phyloP scores from a whole-genome alignment of 2,329 filamentous ascomycete genomes.

The Diaporthe caulivora region DNA sequence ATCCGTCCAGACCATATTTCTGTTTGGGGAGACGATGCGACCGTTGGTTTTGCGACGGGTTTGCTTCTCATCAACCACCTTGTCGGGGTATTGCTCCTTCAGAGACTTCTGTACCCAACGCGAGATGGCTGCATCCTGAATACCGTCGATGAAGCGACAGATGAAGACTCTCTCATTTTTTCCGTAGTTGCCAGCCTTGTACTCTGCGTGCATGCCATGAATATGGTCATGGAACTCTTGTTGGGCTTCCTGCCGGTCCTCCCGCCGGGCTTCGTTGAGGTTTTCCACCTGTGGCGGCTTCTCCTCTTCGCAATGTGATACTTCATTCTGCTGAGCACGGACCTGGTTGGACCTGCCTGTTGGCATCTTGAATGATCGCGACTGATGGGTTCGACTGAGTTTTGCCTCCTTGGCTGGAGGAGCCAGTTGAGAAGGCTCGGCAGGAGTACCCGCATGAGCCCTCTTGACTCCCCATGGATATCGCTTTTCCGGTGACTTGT shows the following conservation, averaged over 20 bases:
- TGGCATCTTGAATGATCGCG: not conserved
- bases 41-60: not conserved
- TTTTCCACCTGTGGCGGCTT: not conserved
- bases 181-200: conserved; percentile 25
- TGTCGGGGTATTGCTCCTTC: conserved; percentile 32
- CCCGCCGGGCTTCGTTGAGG: too few species aligned
- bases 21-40: not conserved
- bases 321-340: not conserved
- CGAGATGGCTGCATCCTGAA: conserved; percentile 39
- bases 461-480: conserved; percentile 12
- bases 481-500: not conserved
- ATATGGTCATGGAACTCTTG: conserved; percentile 39
- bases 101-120: conserved; percentile 43
- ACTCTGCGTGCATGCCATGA: conserved; percentile 35
- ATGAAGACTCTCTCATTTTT: conserved; percentile 40
- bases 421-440: not conserved
- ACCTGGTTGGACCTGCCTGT: not conserved
- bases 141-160: conserved; percentile 43
- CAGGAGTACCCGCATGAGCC: not conserved
- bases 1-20: conserved; percentile 22
- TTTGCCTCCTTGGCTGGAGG: not conserved
- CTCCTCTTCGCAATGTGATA: not conserved
- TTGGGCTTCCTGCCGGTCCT: not conserved
- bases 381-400: too few species aligned
- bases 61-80: not conserved